Evolutionary conservation across 768 basidiomycete genomes (phyloP), one percentile per base, ranked within the genome.

Genomic region (Mycena belliarum): DNA sequence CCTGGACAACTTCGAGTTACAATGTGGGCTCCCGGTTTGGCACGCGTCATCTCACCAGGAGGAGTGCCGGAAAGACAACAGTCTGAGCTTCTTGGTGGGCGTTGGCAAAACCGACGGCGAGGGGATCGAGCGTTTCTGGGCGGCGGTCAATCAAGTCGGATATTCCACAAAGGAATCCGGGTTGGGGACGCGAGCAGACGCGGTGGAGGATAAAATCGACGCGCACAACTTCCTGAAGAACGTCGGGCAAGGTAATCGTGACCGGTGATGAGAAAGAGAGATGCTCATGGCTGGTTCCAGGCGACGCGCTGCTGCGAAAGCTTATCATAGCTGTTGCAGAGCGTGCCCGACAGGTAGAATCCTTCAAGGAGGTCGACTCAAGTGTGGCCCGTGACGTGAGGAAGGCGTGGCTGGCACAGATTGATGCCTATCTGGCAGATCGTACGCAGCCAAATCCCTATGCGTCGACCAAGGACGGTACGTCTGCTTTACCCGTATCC

Each of bases 151-250:
- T 41, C 40, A 55, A 0, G 53, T 51, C 0, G 57, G 69, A 0
- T 57, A 59, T 5, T 67, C 66, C 16, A 71, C 69, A 0, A 66
- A 67, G 11, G 70, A 75, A n/a, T 74, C 72, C 71, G 66, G 68
- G 0, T 63, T 69, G 0, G 69, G 70, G 0, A 45, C 58, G 1
- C 59, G 67, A 0, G 49, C 64, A 1, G 71, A 73, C 20, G 65
- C 66, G 0, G 32, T 77, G 0, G 70, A 76, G n/a, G 59, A 65
- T 20, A 47, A 49, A 20, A 6, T 50, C 5, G 72, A 74, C 32
- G 40, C 61, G 10, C 68, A 57, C 35, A 64, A 60, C 26, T 61
- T 48, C 32, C 15, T 35, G n/a, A 65, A 65, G 47, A 60, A 60
- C 35, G n/a, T 64, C 3, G 41, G 40, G 1, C 35, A 33, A 42